Base-by-base conservation (phyloP, 1,139 yeast species). In the Hemisphaericaspora subhashii region DNA sequence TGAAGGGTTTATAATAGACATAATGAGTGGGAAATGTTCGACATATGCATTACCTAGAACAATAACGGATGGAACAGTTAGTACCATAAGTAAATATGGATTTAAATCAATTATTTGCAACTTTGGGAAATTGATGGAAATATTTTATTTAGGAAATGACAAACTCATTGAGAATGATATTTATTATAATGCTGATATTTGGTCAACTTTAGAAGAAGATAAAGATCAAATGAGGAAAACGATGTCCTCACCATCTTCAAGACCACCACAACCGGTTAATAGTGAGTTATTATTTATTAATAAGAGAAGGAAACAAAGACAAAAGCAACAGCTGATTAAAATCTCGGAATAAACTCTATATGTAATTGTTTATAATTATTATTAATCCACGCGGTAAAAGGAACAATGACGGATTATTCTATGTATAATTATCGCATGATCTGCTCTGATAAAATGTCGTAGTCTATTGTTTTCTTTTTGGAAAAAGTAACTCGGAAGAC, bases 1-100 rank as follows among this genome's bases (percentile, higher is more conserved):
- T 90, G 89, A 85, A 58, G 95, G 94, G 0, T 87, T 88, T 74
- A 81, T 88, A 1, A 76, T 87, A 66, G 61, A 70, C 0, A 72
- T 77, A 3, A 77, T 79, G 17, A 74, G 75, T 43, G 95, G 95
- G 0, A 72, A 73, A 35, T 68, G 83, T 12, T 65, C 75, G 13
- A 71, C 68, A 39, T 84, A 83, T 53, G 77, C 76, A 36, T 76
- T 85, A 36, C 92, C 92, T 1, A 38, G 27, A 6, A 14, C 27
- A 6, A 33, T 17, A 8, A 39, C 7, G 21, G 46, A 7, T 20
- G 47, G 77, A 71, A 43, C 76, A 67, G 54, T 73, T 64, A 43
- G 63, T 71, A 59, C 65, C 38, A 57, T 68, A 33, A 72, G 72
- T 31, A 81, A 80, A 53, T 86, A 82, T 56, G 95, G 95, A 1